Evolutionary conservation across 2,329 filamentous ascomycete genomes (phyloP).

Genomic region (Cercospora canescens): DNA sequence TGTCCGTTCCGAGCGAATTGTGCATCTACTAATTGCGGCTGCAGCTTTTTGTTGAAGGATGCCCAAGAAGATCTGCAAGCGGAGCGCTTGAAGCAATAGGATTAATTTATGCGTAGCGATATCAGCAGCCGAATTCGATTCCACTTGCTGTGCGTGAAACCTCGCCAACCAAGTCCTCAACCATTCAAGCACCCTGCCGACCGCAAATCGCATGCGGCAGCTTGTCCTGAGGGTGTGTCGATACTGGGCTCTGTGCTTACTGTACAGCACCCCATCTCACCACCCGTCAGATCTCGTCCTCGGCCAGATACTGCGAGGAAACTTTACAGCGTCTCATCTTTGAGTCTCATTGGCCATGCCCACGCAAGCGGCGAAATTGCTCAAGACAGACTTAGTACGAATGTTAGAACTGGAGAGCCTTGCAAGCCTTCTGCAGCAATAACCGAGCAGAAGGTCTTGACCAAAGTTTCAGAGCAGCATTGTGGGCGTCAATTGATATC

Average conservation of each 20-base stretch:
- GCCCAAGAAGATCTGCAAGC: slow-evolving; percentile 77
- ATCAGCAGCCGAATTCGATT: background rate
- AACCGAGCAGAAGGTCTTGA: background rate
- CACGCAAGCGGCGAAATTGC: too few relatives aligned
- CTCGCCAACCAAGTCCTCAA: background rate
- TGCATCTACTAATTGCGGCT: slow-evolving; percentile 13
- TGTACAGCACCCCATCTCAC: background rate
- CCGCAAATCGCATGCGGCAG: background rate
- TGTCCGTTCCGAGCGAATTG: background rate
- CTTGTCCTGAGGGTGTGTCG: background rate
- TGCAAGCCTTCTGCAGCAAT: background rate
- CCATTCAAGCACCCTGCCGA: background rate
- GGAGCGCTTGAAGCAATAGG: slow-evolving; percentile 68
- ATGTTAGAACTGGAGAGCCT: background rate
- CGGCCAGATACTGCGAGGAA: background rate
- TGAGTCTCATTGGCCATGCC: too few relatives aligned
- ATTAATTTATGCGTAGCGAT: background rate
- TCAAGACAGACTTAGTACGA: too few relatives aligned
- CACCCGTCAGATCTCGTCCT: background rate
- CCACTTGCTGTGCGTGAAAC: too few relatives aligned
- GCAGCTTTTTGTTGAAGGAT: slow-evolving; percentile 83
- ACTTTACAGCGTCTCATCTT: background rate
- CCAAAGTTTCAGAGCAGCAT: background rate
- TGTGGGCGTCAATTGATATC: background rate
- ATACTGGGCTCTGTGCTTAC: background rate